These are phyloP conservation scores for Rhizoclosmatium sp. DNA, from an alignment of 192 early-diverging fungal genomes.

Conservation along the genomic window DNA sequence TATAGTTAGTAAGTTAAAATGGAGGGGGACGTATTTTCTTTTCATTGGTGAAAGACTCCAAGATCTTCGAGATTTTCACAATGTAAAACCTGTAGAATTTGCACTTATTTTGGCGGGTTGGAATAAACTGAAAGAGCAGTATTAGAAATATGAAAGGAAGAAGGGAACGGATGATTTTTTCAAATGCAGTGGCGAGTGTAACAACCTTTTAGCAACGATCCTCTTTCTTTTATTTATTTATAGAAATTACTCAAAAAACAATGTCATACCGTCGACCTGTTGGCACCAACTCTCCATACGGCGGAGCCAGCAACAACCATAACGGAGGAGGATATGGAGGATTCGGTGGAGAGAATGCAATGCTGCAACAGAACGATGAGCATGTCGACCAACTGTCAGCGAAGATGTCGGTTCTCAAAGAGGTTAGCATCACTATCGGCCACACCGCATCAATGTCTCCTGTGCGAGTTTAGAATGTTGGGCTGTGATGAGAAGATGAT, in stretches of 20 bases:
- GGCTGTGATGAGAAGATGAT: not conserved
- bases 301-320: not conserved
- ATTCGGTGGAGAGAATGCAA: constrained; percentile 4
- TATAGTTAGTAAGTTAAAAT: too few relatives aligned
- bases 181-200: too few relatives aligned
- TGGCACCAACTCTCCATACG: not conserved
- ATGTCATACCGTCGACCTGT: constrained; percentile 25
- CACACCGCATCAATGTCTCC: not conserved
- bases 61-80: too few relatives aligned
- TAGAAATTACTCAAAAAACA: not conserved
- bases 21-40: too few relatives aligned
- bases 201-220: too few relatives aligned
- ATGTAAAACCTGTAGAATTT: too few relatives aligned
- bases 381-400: constrained; percentile 42
- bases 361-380: constrained; percentile 51
- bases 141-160: too few relatives aligned
- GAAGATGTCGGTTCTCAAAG: constrained; percentile 42
- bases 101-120: too few relatives aligned
- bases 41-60: too few relatives aligned
- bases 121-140: too few relatives aligned
- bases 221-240: not conserved
- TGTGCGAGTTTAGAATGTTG: not conserved
- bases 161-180: too few relatives aligned
- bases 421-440: constrained; percentile 31
- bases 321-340: not conserved